phyloP scores from a whole-genome alignment of 2,329 filamentous ascomycete genomes.

The Fusarium sp. region DNA sequence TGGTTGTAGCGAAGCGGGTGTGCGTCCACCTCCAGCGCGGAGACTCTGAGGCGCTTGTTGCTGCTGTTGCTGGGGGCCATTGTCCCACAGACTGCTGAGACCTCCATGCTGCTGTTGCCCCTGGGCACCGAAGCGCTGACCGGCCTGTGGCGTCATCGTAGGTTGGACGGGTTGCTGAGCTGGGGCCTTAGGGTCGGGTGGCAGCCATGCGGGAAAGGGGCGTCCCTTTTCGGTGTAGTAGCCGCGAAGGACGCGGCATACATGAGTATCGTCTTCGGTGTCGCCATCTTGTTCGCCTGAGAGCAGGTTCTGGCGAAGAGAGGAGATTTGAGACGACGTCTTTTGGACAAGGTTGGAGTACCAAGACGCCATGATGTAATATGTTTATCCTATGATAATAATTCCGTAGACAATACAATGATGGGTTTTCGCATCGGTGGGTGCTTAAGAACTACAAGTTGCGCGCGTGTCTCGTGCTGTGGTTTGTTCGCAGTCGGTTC shows the following conservation, averaged over 20 bases:
- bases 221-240: constrained; percentile 93
- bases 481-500: constrained; percentile 1
- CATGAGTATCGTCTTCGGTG: constrained; percentile 90
- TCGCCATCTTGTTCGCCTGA: constrained; percentile 75
- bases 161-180: constrained; percentile 65
- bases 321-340: constrained; percentile 73
- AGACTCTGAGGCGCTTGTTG: constrained; percentile 58
- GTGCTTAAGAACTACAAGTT: neutral
- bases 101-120: constrained; percentile 51
- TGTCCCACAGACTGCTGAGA: constrained; percentile 71
- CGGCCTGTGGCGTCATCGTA: constrained; percentile 64
- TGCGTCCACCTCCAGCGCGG: constrained; percentile 55
- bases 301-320: constrained; percentile 76
- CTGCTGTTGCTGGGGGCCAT: constrained; percentile 49
- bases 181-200: constrained; percentile 80
- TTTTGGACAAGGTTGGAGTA: constrained; percentile 79
- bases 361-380: constrained; percentile 78
- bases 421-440: constrained; percentile 12
- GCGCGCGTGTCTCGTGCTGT: constrained; percentile 17
- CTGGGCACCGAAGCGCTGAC: constrained; percentile 65
- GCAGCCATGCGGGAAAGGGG: constrained; percentile 86
- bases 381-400: neutral
- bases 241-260: constrained; percentile 89
- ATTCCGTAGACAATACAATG: neutral
- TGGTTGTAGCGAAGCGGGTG: constrained; percentile 47